Evolutionary conservation across 2,329 filamentous ascomycete genomes (phyloP), one percentile per base, ranked within the genome.

Genomic region (Penicillium psychrosexuale): DNA sequence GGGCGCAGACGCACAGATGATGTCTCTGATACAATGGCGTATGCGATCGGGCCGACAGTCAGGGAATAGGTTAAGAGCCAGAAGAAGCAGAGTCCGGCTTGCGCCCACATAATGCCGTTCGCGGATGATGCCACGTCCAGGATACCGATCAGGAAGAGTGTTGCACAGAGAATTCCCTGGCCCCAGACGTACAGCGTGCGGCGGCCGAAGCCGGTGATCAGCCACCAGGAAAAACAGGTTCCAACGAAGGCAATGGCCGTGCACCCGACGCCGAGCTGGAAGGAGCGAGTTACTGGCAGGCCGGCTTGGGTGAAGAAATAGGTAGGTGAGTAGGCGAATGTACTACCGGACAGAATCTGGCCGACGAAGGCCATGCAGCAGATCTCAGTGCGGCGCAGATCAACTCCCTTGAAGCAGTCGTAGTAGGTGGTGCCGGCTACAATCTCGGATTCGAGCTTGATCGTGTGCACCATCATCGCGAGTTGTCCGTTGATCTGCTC

Each of bases 31-130:
- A 82, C 71, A 36, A 84, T 69, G 1, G 77, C 75, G 65, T 82
- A 84, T 5, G 78, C 78, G 8, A 82, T 76, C 0, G 82, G 81
- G 0, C 82, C 83, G 12, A 84, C 75, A 1, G 80, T 80, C 51
- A 80, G 75, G 60, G 80, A 80, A 65, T 84, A 84, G 2, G 78
- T 73, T 47, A 84, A 81, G 0, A 80, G 80, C 65, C 80, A 83
- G 47, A 80, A 62, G 50, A 84, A 77, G 34, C 82, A 75, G 54
- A 61, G 66, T 3, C 74, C 72, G 8, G 76, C 80, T 3, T 58
- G 73, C 59, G 61, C 64, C 64, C 67, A 70, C 58, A 63, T 67
- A 1, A 71, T 72, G 0, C 59, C 55, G 8, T 51, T 47, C 8
- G 65, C 49, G 0, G 62, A 58, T 22, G 63, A 60, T 2, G 64